Evolutionary conservation across 1,284 basidiomycete genomes (phyloP).

Genomic region (Ustilago sp.): DNA sequence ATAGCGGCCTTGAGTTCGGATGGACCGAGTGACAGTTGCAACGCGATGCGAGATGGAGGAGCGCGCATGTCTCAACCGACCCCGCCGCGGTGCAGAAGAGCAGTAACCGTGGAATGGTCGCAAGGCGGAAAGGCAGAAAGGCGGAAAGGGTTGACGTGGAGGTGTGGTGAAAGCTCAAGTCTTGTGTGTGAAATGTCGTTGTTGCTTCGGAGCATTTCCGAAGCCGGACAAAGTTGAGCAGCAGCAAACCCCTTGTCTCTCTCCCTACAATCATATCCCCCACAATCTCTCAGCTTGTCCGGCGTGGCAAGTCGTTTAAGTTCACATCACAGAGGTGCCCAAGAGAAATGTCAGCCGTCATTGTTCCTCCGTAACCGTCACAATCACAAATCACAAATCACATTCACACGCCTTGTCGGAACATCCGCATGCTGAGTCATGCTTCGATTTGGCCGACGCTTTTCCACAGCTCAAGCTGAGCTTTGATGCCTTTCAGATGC

Average conservation of each 20-base stretch:
- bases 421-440: background rate
- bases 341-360: no score
- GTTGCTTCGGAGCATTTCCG: conserved; percentile 1
- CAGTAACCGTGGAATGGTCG: no score
- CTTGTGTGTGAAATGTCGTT: background rate
- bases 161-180: background rate
- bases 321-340: no score
- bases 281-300: no score
- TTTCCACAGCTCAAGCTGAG: background rate
- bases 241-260: conserved; percentile 3
- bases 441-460: background rate
- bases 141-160: background rate
- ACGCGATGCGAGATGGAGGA: background rate
- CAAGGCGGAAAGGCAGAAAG: no score
- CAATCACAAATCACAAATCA: background rate
- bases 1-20: background rate
- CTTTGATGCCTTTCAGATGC: background rate
- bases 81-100: no score
- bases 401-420: conserved; percentile 2
- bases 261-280: background rate
- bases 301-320: no score
- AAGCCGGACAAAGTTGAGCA: conserved; percentile 7
- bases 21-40: background rate
- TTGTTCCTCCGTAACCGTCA: no score
- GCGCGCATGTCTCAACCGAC: no score